A percentile compares a stretch with the other conserved stretches of the same genome.
Evolutionary conservation across 257 asterid species (phyloP).

Genomic region (Haberlea rhodopensis): DNA sequence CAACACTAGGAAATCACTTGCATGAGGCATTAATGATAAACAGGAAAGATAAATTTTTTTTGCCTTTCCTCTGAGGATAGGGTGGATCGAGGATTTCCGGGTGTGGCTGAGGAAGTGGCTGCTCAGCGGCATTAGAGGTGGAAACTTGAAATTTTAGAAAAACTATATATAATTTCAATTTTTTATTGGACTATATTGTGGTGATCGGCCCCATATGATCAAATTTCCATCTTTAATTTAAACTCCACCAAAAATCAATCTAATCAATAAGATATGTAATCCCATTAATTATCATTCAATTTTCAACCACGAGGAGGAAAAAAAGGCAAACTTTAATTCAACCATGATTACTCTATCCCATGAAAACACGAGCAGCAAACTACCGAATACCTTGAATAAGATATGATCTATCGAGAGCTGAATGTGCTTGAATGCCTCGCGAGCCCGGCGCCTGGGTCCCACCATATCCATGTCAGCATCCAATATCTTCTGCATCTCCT

Average conservation of each 20-base stretch:
- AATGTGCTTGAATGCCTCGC: slow-evolving; percentile 86
- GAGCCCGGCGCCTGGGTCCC: slow-evolving; percentile 75
- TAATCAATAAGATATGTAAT: slow-evolving; percentile 12
- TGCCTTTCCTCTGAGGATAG: not conserved
- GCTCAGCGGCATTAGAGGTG: not conserved
- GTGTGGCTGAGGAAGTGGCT: not conserved
- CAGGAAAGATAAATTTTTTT: not conserved
- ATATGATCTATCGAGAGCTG: slow-evolving; percentile 91
- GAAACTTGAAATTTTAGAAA: not conserved
- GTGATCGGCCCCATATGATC: not conserved
- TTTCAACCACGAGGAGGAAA: slow-evolving; percentile 3
- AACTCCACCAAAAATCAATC: not conserved
- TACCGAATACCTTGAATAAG: slow-evolving; percentile 65
- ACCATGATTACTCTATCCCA: not conserved
- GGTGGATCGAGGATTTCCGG: not conserved
- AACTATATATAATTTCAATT: not conserved
- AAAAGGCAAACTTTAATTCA: not conserved
- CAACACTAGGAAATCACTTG: not conserved
- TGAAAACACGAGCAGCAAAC: not conserved
- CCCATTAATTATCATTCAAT: not conserved
- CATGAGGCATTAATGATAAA: not conserved
- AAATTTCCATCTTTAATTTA: slow-evolving; percentile 6
- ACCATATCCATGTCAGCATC: slow-evolving; percentile 86
- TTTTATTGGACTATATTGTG: too few relatives aligned
- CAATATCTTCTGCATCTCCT: slow-evolving; percentile 62